Base-by-base conservation (phyloP, 2,329 filamentous ascomycete species). In the Aureobasidium musti region DNA sequence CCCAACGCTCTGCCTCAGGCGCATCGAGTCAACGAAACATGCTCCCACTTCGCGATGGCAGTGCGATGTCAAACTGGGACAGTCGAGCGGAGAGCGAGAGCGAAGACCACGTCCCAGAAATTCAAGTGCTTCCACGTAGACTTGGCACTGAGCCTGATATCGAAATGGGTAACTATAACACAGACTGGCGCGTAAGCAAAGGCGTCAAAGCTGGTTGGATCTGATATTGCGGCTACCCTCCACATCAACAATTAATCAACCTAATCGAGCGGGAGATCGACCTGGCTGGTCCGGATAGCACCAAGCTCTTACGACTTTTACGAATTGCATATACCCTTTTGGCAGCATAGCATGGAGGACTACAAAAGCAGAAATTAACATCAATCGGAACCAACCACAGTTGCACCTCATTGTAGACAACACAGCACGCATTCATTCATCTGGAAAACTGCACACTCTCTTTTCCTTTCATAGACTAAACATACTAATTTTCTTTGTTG, bases 181-280 rank as follows among this genome's bases (percentile, higher is more conserved):
- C 60, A 6, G 60, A 63, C 26, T 63, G 60, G 60, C 45, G 60
- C 5, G 37, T 63, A 14, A 52, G 47, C 35, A 63, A 63, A 53
- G 60, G 60, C 26, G 37, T 63, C 35, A 63, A 63, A 26, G 47
- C 60, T 26, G 47, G 60, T 19, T 63, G 60, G 60, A 43, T 63
- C 11, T 63, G 47, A 52, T 41, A 53, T 63, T 23, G 23, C 28
- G 17, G 13, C 37, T 1, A 14, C 35, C 11, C 2, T 23, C 2
- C 41, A 60, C 3, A 59, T 30, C 19, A 35, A 14, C 5, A 35
- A 35, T 28, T 47, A 47, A 60, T 60, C 19, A 23, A 43, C 10
- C 30, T 59, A 21, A 59, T 59, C 56, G 41, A 35, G 56, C 37
- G 54, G 56, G 30, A 60, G 56, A 60, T 35, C 19, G 39, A 39